Evolutionary conservation across 2,329 filamentous ascomycete genomes (phyloP), one percentile per base, ranked within the genome.

Genomic region (Nannizzia gypsea): DNA sequence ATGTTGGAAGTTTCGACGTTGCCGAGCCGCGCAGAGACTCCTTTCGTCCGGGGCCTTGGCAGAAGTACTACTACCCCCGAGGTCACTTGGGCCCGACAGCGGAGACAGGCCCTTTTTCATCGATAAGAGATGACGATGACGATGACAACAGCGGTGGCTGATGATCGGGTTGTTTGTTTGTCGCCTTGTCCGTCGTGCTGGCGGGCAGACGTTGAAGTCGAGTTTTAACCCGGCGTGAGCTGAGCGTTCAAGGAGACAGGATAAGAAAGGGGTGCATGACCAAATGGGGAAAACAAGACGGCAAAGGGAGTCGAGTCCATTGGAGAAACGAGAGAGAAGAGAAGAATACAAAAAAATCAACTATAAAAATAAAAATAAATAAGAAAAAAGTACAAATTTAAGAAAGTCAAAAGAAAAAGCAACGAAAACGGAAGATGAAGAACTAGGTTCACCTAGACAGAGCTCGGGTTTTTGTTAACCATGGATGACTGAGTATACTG

Each of bases 41-140:
- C 60, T 26, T 61, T 61, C 57, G 60, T 52, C 60, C 60, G 60
- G 11, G 31, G 28, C 20, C 57, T 61, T 59, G 60, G 56, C 50
- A 42, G 57, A 46, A 17, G 58, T 46, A 31, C 15, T 42, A 9
- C 34, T 36, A 11, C 17, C 42, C 46, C 57, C 57, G 50, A 40
- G 34, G 54, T 56, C 54, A 56, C 54, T 56, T 31, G 54, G 34
- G 9, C 54, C 54, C 22, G 34, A 11, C 36, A 20, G 36, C 17
- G 26, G 3, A 4, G 15, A 11, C 8, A n/a, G 31, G 13, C 2
- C 2, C 9, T 36, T 36, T 36, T 13, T 8, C 9, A 36, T 8
- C 8, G 31, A 36, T 2, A 11, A 36, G 31, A 11, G 31, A 13
- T 36, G 31, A 11, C 31, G 31, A 36, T 13, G 31, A 11, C 31